phyloP scores from a whole-genome alignment of 805 yeast genomes.

The Ogataea trehaloabstinens region DNA sequence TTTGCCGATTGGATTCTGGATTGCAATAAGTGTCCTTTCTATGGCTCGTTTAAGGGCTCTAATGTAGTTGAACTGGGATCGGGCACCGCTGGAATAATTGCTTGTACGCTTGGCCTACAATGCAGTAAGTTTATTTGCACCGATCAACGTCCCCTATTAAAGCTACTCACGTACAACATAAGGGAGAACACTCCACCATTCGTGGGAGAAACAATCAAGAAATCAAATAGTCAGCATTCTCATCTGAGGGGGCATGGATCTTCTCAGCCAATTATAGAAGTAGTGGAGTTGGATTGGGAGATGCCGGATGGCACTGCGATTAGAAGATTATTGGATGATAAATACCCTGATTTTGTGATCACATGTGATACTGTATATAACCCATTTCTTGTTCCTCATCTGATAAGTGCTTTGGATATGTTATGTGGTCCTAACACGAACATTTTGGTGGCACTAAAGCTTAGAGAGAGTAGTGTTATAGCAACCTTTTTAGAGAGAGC shows the following conservation, averaged over 20 bases:
- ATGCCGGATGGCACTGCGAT: constrained; percentile 22
- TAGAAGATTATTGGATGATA: constrained; percentile 2
- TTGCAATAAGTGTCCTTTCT: constrained; percentile 27
- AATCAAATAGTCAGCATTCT: neutral
- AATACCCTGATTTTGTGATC: constrained; percentile 44
- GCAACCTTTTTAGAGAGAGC: constrained; percentile 43
- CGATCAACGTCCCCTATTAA: constrained; percentile 56
- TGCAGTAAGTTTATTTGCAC: constrained; percentile 48
- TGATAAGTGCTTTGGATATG: constrained; percentile 41
- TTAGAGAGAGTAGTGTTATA: constrained; percentile 50
- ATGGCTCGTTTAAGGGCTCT: constrained; percentile 15
- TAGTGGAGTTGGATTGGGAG: constrained; percentile 65
- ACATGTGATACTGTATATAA: constrained; percentile 71
- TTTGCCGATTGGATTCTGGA: constrained; percentile 54
- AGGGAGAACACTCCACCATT: constrained; percentile 33
- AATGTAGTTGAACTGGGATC: constrained; percentile 58
- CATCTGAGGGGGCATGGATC: constrained; percentile 3
- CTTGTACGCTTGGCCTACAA: constrained; percentile 36
- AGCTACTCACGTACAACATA: constrained; percentile 48
- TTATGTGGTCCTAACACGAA: constrained; percentile 36
- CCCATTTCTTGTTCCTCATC: constrained; percentile 51
- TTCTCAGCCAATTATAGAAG: constrained; percentile 35
- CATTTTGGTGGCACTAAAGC: constrained; percentile 47
- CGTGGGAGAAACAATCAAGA: constrained; percentile 21
- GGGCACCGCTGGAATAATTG: constrained; percentile 56